Evolutionary conservation across 2,329 filamentous ascomycete species (phyloP).

Genomic region (Aspergillus novofumigatus): DNA sequence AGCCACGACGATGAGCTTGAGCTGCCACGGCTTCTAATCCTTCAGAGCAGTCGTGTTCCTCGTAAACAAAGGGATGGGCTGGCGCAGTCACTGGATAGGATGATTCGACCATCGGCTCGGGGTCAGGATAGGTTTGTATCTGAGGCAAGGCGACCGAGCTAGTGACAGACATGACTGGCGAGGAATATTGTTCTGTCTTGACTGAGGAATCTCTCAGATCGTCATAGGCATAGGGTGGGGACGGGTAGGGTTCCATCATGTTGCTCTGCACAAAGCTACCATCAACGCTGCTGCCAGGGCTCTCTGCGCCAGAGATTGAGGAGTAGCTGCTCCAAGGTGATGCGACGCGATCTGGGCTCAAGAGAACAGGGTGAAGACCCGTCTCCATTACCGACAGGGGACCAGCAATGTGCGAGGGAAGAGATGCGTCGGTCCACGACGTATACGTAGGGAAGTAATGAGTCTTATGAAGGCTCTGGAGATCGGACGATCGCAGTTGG

Average conservation of each 20-base stretch:
- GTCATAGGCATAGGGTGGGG: conserved; percentile 16
- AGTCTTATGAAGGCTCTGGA: background rate
- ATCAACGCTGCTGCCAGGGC: conserved; percentile 16
- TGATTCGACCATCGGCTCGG: conserved; percentile 12
- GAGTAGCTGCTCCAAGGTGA: conserved; percentile 19
- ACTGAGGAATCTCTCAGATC: conserved; percentile 11
- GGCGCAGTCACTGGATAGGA: background rate
- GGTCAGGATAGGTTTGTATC: conserved; percentile 21
- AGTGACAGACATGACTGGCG: conserved; percentile 12
- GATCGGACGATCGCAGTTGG: background rate
- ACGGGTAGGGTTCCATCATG: conserved; percentile 16
- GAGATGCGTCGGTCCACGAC: background rate
- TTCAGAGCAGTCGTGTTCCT: background rate
- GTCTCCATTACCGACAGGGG: background rate
- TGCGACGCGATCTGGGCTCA: background rate
- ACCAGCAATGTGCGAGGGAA: background rate
- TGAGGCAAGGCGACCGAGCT: conserved; percentile 9
- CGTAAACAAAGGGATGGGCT: background rate
- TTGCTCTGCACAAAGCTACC: conserved; percentile 8
- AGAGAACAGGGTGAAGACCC: background rate
- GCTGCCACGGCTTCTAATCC: background rate
- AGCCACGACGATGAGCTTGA: background rate
- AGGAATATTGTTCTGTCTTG: conserved; percentile 13
- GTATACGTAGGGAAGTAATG: background rate
- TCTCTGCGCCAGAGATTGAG: conserved; percentile 22